Evolutionary conservation across 2,329 filamentous ascomycete species (phyloP).

Genomic region (Sporothrix variecibatus): DNA sequence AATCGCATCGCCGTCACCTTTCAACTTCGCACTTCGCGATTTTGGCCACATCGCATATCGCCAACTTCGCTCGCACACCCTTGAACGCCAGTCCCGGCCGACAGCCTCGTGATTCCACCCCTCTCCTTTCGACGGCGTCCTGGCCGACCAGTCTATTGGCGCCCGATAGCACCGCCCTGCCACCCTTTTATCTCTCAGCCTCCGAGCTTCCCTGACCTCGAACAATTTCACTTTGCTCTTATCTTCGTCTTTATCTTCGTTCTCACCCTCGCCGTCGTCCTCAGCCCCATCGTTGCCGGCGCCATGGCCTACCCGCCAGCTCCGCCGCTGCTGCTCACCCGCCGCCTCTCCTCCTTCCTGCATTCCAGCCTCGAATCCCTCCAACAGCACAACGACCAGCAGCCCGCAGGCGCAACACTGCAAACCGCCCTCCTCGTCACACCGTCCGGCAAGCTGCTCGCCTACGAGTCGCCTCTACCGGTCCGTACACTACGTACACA

Average conservation of each 20-base stretch:
- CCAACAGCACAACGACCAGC: slow-evolving; percentile 23
- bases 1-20: not conserved
- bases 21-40: not conserved
- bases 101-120: not conserved
- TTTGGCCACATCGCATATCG: not conserved
- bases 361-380: slow-evolving; percentile 50
- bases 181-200: not conserved
- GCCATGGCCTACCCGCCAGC: slow-evolving; percentile 44
- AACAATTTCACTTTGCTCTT: not conserved
- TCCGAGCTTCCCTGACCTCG: not conserved
- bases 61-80: not conserved
- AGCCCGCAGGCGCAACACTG: slow-evolving; percentile 44
- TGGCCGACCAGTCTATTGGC: not conserved
- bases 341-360: slow-evolving; percentile 64
- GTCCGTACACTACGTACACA: slow-evolving; percentile 62
- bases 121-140: not conserved
- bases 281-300: slow-evolving; percentile 28
- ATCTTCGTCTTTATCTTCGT: not conserved
- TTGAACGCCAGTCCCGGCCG: not conserved
- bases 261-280: not conserved
- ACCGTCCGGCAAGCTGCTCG: slow-evolving; percentile 63
- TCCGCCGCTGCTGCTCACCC: slow-evolving; percentile 64
- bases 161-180: not conserved
- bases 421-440: slow-evolving; percentile 63
- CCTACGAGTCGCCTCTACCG: slow-evolving; percentile 59